Conservation (phyloP, 2,329 filamentous ascomycete species). For the Dactylellina leptospora region DNA sequence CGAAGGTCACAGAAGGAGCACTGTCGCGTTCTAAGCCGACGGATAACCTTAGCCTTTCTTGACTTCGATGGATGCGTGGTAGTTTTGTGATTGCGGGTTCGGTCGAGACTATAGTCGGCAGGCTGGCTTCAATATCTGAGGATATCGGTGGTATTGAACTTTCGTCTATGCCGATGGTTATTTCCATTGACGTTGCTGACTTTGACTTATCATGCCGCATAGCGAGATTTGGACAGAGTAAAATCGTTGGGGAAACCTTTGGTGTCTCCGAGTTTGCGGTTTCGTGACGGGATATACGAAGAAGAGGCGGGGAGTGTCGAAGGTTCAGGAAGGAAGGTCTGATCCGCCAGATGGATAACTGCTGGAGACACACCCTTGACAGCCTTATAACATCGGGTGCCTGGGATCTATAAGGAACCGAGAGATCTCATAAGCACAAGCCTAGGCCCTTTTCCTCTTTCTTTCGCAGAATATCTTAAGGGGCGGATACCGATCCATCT, state of each 20-base stretch:
- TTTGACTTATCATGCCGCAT: no score
- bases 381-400: constrained; percentile 44
- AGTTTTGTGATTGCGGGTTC: constrained; percentile 8
- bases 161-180: constrained; percentile 20
- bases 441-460: no score
- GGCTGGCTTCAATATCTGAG: constrained; percentile 5
- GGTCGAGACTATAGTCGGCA: constrained; percentile 7
- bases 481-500: no score
- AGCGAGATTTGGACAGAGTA: no score
- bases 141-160: background rate
- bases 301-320: no score
- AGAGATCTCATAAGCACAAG: background rate
- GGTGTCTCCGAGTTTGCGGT: no score
- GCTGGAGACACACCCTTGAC: constrained; percentile 26
- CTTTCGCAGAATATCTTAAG: no score
- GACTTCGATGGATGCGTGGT: constrained; percentile 2
- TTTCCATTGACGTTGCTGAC: constrained; percentile 3
- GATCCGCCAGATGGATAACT: no score
- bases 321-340: no score
- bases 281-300: no score
- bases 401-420: no score
- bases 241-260: no score
- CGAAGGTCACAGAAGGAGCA: background rate
- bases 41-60: constrained; percentile 14
- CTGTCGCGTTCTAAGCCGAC: constrained; percentile 1